These are phyloP conservation scores for Aspergillus sp. DNA, from an alignment of 2,329 filamentous ascomycete genomes.

Conservation along the genomic window DNA sequence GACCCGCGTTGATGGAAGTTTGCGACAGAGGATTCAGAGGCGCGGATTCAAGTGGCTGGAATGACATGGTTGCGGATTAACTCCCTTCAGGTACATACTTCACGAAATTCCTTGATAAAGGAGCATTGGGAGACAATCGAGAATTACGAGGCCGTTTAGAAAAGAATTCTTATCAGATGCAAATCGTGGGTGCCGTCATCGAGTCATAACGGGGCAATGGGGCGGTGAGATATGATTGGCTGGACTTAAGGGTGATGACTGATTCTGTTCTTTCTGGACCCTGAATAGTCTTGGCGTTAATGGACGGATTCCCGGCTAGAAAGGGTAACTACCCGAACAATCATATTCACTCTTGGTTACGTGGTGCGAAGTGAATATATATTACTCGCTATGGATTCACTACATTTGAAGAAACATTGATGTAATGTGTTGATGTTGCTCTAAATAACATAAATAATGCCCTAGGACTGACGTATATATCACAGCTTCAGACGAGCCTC, in stretches of 20 bases:
- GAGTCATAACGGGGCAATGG: not conserved
- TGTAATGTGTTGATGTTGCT: no score
- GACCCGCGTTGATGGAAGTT: not conserved
- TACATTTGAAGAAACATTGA: no score
- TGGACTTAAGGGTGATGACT: not conserved
- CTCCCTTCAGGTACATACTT: not conserved
- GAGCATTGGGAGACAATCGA: not conserved
- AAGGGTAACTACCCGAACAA: no score
- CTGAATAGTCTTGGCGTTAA: no score
- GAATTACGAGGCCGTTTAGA: not conserved
- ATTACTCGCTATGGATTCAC: no score
- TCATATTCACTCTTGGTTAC: no score
- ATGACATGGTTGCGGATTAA: not conserved
- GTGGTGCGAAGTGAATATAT: no score
- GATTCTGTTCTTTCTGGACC: not conserved
- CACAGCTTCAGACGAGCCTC: no score
- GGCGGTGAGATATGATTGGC: not conserved
- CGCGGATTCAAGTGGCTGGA: not conserved
- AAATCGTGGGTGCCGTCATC: not conserved
- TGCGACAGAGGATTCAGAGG: not conserved
- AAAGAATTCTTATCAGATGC: not conserved
- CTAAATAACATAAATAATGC: no score
- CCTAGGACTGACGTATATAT: no score
- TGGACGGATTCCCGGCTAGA: no score
- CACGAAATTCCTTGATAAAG: not conserved